Base-by-base conservation (phyloP, 345 rosid species). In the Combretum micranthum region DNA sequence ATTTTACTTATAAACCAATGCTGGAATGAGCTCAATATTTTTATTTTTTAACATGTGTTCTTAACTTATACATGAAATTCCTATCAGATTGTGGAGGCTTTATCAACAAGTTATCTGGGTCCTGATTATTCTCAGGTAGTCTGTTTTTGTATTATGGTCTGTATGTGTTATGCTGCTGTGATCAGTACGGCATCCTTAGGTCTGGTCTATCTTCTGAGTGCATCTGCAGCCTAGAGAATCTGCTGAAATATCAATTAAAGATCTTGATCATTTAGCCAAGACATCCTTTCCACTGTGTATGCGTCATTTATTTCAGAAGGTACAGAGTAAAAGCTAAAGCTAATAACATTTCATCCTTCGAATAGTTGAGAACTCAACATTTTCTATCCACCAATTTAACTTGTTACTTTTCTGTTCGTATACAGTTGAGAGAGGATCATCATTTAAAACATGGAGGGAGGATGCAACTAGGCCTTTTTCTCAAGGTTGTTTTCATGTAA, bases 401-500 rank as follows among this genome's bases (percentile, higher is more conserved):
- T 47, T 21, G n/a, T 66, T 17, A 32, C 39, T 64, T 66, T 23
- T 19, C 4, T 64, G 37, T 37, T 23, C 20, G 37, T 56, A 23
- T 69, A 74, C 83, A 89, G 96, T 80, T 93, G 46, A 79, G 83
- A 76, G 97, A 87, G 72, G 96, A 93, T 72, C 99, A 92, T 66
- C 98, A 86, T 78, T 66, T 93, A 44, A 87, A 93, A 79, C 97
- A 93, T 68, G 94, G 94, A 60, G 99, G 97, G 60, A 82, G 97
- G 80, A 93, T 93, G 96, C 97, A 93, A 66, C 72, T 93, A 59
- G 99, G 96, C 60, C 99, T 85, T 10, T 93, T 83, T 59, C 77
- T 93, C 55, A 89, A 93, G 91, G 97, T 93, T 76, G 60, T 56
- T 52, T 59, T 63, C 18, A 42, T 15, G 11, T 16, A 32, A 32